Evolutionary conservation across 129 eudicot genomes (phyloP), one percentile per base, ranked within the genome.

Genomic region (Helichrysum umbraculigerum): DNA sequence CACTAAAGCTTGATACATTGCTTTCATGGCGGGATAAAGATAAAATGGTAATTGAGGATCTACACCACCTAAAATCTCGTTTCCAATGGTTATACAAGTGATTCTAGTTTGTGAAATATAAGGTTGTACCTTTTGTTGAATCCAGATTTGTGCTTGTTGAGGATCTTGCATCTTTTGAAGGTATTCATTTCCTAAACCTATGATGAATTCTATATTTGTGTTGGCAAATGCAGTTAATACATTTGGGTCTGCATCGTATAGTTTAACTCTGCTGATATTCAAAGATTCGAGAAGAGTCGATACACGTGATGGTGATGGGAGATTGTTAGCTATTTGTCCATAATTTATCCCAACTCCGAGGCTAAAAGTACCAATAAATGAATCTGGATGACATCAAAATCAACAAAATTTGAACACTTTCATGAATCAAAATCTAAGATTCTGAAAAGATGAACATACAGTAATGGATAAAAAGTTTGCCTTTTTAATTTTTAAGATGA

Each of bases 341-440:
- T 93, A 93, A 75, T 93, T 93, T n/a, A 93, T 91, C 78, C 98
- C 98, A 25, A 93, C 84, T 71, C 96, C 96, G 69, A 88, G 73
- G 74, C 95, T 44, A 3, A 50, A 74, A 58, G 68, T 85, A 7
- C 82, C 71, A 39, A 57, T 5, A 30, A 76, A 74, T 74, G 84
- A 79, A 73, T 80, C 97, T 88, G 81, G 8, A 4, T 72, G 52
- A 66, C 68, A 70, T 42, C 57, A 79, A 35, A 17, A 51, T 56
- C 67, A 79, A 71, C 6, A 68, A 69, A 77, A 52, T 70, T 42
- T 70, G 71, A 63, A 28, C 35, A 16, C 39, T 64, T 52, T 22
- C 14, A 52, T 33, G 73, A 79, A 51, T 79, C 70, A 41, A 70
- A 76, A 78, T 70, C 44, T 58, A 77, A 35, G 58, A 54, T 76